These are phyloP conservation scores for Pyrenophora seminiperda DNA, from an alignment of 2,329 filamentous ascomycete genomes.

Conservation along the genomic window DNA sequence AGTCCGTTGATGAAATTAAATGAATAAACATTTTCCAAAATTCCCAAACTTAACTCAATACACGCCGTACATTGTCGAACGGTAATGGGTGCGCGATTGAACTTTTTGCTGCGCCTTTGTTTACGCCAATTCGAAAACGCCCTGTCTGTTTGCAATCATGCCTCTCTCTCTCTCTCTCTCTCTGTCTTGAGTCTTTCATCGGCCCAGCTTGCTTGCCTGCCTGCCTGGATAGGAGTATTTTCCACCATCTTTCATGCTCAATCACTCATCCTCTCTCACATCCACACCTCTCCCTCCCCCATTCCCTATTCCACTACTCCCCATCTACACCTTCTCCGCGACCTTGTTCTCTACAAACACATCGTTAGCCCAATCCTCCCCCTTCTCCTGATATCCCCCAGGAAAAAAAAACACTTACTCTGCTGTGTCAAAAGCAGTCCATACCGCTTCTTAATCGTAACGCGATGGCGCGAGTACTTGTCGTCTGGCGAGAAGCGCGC, in stretches of 20 bases:
- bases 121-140: too few relatives aligned
- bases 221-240: too few relatives aligned
- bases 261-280: neutral
- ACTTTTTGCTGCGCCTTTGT: too few relatives aligned
- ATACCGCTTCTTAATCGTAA: constrained; percentile 93
- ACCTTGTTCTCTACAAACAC: constrained; percentile 32
- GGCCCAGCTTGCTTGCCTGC: too few relatives aligned
- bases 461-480: constrained; percentile 93
- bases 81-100: too few relatives aligned
- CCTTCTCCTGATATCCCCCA: neutral
- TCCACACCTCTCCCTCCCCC: neutral
- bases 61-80: too few relatives aligned
- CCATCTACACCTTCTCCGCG: constrained; percentile 21
- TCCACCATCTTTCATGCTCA: too few relatives aligned
- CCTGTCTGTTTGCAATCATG: too few relatives aligned
- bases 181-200: too few relatives aligned
- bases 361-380: constrained; percentile 3
- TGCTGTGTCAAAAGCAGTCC: constrained; percentile 85
- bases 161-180: neutral
- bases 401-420: constrained; percentile 49
- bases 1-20: too few relatives aligned
- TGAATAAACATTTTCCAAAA: too few relatives aligned
- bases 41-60: too few relatives aligned
- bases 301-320: neutral
- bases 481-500: constrained; percentile 97